These are phyloP conservation scores for Rhododendron williamsianum DNA, from an alignment of 148 eudicot genomes.

Conservation along the genomic window DNA sequence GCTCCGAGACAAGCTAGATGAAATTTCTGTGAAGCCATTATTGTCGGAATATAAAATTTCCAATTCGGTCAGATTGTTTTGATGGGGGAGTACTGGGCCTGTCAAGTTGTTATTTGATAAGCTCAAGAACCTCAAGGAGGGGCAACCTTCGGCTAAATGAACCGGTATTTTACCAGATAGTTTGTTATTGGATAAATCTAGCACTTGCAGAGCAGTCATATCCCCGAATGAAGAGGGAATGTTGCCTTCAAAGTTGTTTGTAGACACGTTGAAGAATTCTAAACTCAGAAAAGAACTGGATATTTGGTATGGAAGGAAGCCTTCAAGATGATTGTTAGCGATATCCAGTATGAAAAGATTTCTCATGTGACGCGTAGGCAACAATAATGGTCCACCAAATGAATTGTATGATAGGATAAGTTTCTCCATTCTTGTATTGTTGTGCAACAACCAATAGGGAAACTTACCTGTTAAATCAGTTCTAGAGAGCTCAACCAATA, in stretches of 20 bases:
- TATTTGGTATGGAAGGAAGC: background rate
- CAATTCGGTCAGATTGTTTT: background rate
- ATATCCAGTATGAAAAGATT: no score
- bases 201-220: background rate
- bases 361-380: background rate
- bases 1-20: background rate
- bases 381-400: background rate
- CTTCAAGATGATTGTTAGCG: background rate
- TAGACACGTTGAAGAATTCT: background rate
- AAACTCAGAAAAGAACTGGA: background rate
- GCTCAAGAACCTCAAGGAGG: background rate
- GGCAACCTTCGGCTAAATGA: slow-evolving; percentile 1
- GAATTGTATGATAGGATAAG: background rate
- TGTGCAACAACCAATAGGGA: slow-evolving; percentile 12
- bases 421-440: background rate
- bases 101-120: slow-evolving; percentile 8
- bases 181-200: background rate
- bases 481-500: no score
- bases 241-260: slow-evolving; percentile 4
- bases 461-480: background rate
- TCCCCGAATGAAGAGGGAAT: slow-evolving; percentile 7
- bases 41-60: background rate
- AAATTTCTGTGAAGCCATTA: background rate
- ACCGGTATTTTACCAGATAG: slow-evolving; percentile 2
- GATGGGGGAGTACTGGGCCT: background rate